phyloP scores from a whole-genome alignment of 2,329 filamentous ascomycete genomes.

The Bipolaris victoriae region DNA sequence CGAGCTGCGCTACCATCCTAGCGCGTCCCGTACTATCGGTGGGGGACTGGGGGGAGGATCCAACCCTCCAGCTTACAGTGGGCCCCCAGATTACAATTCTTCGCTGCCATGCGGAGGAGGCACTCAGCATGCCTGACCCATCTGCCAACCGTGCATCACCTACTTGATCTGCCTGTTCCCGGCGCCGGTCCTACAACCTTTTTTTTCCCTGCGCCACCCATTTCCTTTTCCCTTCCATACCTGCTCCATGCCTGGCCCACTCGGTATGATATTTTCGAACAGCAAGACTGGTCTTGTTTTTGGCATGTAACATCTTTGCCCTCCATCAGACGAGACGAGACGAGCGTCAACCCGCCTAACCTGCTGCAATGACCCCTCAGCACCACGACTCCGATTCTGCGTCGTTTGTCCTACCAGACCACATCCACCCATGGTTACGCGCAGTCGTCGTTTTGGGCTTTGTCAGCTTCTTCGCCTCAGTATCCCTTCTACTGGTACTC shows the following conservation, averaged over 20 bases:
- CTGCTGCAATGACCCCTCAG: constrained; percentile 29
- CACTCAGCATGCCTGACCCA: constrained; percentile 18
- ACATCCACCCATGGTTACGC: constrained; percentile 51
- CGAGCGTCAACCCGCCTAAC: background rate
- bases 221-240: constrained; percentile 4
- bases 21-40: constrained; percentile 12
- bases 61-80: constrained; percentile 19
- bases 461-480: constrained; percentile 55
- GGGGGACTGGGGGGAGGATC: constrained; percentile 9
- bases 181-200: constrained; percentile 8
- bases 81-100: constrained; percentile 18
- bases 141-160: constrained; percentile 32
- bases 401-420: constrained; percentile 43
- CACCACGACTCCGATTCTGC: constrained; percentile 32
- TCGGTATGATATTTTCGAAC: constrained; percentile 28
- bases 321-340: background rate
- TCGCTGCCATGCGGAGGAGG: constrained; percentile 9
- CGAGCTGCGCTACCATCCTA: constrained; percentile 12
- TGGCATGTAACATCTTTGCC: constrained; percentile 20
- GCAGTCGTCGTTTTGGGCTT: constrained; percentile 56
- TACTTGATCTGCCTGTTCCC: constrained; percentile 12
- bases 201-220: constrained; percentile 5
- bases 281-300: constrained; percentile 16
- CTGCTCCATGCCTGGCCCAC: constrained; percentile 5
- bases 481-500: constrained; percentile 53